Base-by-base conservation (phyloP, 78 protist genomes). In the Creolimax fragrantissima region DNA sequence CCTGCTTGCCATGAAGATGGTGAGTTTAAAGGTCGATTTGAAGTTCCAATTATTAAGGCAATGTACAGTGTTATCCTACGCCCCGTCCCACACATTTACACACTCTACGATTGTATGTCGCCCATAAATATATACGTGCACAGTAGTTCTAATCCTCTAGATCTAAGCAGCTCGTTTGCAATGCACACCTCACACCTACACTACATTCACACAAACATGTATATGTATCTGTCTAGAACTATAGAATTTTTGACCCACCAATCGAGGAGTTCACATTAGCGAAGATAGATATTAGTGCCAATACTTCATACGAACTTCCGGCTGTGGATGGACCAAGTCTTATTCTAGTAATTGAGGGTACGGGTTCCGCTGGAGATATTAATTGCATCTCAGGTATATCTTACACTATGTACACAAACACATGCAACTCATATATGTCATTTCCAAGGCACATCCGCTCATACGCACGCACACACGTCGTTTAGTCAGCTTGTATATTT, bases 241-340 rank as follows among this genome's bases (percentile, higher is more conserved):
- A 83, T 24, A 36, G 35, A 5, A 83, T 83, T 17, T 83, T 83
- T 41, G 86, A 83, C 7, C 86, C 86, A 24, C 86, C 86, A 6
- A 83, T 83, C 86, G 42, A 6, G 42, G 86, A 83, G 86, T 83
- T 83, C 86, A 83, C 86, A 35, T 41, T 83, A 11, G 86, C 42
- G 44, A 6, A 24, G 0, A 41, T 24, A 32, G 7, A 6, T 24
- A 32, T 83, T 24, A 6, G 7, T 24, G 42, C 86, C 7, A 32
- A 11, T 24, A 6, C 17, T 6, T 35, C 86, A 32, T 83, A 83
- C 7, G 86, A 83, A 36, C 7, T 83, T 36, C 86, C 86, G 6
- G 86, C 7, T 5, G 86, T 83, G 86, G 86, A 83, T 83, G 86
- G 86, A 24, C 86, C 86, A 83, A 83, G 86, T 83, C 86, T 83